Conservation (phyloP, 306 rosid species). For the Medicago lupulina region DNA sequence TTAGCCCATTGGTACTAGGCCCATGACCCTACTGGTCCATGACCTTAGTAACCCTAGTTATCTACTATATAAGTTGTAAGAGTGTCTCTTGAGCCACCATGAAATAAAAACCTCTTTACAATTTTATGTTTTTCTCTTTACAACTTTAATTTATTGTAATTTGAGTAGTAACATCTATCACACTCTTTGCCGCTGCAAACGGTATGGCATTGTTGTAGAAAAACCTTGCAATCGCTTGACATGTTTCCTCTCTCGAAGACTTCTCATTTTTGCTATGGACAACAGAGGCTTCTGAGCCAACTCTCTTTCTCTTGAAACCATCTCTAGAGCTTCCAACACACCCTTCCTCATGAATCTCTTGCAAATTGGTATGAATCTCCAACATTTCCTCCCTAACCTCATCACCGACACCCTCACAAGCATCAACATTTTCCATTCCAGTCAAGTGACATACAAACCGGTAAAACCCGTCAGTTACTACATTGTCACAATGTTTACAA, state of each 20-base stretch:
- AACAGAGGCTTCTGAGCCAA: too few relatives aligned
- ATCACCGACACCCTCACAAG: background rate
- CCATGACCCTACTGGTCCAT: too few relatives aligned
- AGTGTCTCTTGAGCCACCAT: too few relatives aligned
- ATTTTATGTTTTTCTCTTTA: too few relatives aligned
- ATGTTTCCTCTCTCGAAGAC: background rate
- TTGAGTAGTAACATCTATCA: too few relatives aligned
- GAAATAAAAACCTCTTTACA: too few relatives aligned
- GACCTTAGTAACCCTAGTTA: too few relatives aligned
- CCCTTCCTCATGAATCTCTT: background rate
- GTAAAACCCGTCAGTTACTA: background rate
- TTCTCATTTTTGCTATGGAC: background rate
- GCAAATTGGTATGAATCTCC: background rate
- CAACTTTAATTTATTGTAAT: too few relatives aligned
- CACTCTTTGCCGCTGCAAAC: background rate
- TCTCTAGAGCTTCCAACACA: background rate
- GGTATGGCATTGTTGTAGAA: background rate
- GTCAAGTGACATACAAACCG: background rate
- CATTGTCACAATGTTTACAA: background rate
- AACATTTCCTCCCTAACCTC: background rate
- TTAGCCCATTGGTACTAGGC: too few relatives aligned
- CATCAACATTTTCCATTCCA: background rate
- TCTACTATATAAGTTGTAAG: too few relatives aligned
- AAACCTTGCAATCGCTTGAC: conserved; percentile 2
- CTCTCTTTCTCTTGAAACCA: background rate